These are phyloP conservation scores for Rhododendron vialii DNA, from an alignment of 148 eudicot genomes.

Conservation along the genomic window DNA sequence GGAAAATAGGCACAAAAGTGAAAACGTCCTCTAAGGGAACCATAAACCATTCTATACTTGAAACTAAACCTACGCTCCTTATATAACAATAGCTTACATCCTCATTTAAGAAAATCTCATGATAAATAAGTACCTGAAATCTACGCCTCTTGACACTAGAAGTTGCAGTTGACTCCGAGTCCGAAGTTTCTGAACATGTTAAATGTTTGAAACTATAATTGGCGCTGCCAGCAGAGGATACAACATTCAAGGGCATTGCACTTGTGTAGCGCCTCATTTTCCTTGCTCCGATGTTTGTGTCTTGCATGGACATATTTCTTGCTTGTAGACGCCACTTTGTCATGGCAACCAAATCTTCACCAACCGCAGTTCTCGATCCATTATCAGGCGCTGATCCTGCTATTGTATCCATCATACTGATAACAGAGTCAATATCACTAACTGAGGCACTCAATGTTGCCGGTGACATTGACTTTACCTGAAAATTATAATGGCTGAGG, in stretches of 20 bases:
- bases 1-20: too few relatives aligned
- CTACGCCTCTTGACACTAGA: constrained; percentile 63
- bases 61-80: not conserved
- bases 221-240: constrained; percentile 61
- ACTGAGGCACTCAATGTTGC: constrained; percentile 63
- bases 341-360: constrained; percentile 98
- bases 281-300: constrained; percentile 63
- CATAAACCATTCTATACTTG: not conserved
- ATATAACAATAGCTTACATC: not conserved
- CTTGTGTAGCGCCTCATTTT: constrained; percentile 80
- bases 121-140: constrained; percentile 48
- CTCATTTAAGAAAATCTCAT: constrained; percentile 2
- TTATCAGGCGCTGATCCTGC: constrained; percentile 98
- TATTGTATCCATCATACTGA: constrained; percentile 81
- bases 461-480: constrained; percentile 80
- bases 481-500: constrained; percentile 8
- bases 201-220: constrained; percentile 61
- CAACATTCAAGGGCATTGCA: constrained; percentile 80
- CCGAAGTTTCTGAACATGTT: constrained; percentile 52
- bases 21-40: not conserved
- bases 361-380: constrained; percentile 94
- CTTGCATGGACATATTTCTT: constrained; percentile 68
- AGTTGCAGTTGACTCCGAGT: constrained; percentile 81
- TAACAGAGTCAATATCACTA: constrained; percentile 81
- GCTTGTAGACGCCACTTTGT: constrained; percentile 92